These are phyloP conservation scores for Hyphodiscus hymeniophilus DNA, from an alignment of 495 filamentous ascomycete species.

Conservation along the genomic window DNA sequence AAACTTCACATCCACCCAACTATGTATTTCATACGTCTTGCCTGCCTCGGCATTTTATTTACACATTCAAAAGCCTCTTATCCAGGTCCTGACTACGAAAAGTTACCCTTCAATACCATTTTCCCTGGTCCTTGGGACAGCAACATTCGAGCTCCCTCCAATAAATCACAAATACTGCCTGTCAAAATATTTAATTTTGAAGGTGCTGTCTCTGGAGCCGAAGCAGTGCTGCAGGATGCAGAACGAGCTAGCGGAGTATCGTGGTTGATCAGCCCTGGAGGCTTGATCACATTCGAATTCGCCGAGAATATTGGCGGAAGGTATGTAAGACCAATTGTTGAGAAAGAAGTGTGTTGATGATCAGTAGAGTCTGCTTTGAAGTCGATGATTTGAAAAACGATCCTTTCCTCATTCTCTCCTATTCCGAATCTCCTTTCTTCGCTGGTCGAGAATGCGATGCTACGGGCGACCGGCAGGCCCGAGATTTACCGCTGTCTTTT, in stretches of 20 bases:
- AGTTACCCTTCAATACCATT: slow-evolving; percentile 22
- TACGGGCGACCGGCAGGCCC: slow-evolving; percentile 24
- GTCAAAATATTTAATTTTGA: slow-evolving; percentile 17
- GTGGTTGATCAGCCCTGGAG: slow-evolving; percentile 24
- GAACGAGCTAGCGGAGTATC: slow-evolving; percentile 8
- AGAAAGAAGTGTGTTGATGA: background rate
- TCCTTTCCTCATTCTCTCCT: slow-evolving; percentile 25
- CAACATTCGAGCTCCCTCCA: slow-evolving; percentile 27
- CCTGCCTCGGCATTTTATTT: background rate
- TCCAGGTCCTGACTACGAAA: slow-evolving; percentile 20
- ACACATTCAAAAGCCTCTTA: background rate
- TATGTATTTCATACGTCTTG: background rate
- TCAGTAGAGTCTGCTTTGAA: slow-evolving; percentile 22
- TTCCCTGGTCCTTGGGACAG: slow-evolving; percentile 30
- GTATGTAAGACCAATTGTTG: slow-evolving; percentile 17
- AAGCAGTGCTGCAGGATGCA: slow-evolving; percentile 10
- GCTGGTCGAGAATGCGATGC: slow-evolving; percentile 26
- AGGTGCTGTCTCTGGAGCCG: slow-evolving; percentile 8
- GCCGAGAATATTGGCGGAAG: slow-evolving; percentile 31
- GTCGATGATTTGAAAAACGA: slow-evolving; percentile 19
- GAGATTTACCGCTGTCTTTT: slow-evolving; percentile 27
- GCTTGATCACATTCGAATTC: slow-evolving; percentile 31
- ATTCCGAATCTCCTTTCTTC: slow-evolving; percentile 31
- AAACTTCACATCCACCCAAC: background rate
- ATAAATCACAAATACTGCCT: slow-evolving; percentile 24